Base-by-base conservation (phyloP, 805 yeast species). In the Candida corydali region DNA sequence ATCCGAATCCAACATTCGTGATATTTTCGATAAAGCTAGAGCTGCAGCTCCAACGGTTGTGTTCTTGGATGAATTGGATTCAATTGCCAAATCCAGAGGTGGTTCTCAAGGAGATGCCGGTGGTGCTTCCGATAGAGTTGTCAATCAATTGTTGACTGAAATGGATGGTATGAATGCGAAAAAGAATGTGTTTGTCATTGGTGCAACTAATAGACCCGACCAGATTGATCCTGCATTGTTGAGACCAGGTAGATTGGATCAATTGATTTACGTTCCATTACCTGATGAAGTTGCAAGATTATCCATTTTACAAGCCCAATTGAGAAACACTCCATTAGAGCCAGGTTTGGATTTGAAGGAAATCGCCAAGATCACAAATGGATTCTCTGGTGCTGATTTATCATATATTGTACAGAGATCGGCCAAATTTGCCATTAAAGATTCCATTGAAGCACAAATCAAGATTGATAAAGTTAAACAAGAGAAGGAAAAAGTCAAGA, bases 101-200 rank as follows among this genome's bases (percentile, higher is more conserved):
- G 95, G 86, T 27, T 78, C 85, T 26, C 51, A 59, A 26, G 95
- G 96, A 50, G 96, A 89, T 63, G 94, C 96, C 15, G 96, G 96
- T 49, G 98, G 97, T 42, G 96, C 97, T 17, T 80, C 93, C 37
- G 97, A 89, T 69, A 81, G 95, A 65, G 96, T 89, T 45, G 97
- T 89, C 36, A 89, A 91, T 67, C 97, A 89, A 70, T 76, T 89
- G 59, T 76, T 89, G 61, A 88, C 97, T 7, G 96, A 89, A 70
- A 93, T 93, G 98, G 99, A 93, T 67, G 99, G 99, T 79, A 93
- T 93, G 98, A 93, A 93, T 61, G 96, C 97, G 46, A 93, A 93
- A 75, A 93, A 93, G 81, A 93, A 93, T 58, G 98, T 93, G 25
- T 93, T 93, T 58, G 97, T 93, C 39, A 87, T 93, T 69, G 99